phyloP scores from a whole-genome alignment of 331 rosid species.

The Erythrophleum ivorense region DNA sequence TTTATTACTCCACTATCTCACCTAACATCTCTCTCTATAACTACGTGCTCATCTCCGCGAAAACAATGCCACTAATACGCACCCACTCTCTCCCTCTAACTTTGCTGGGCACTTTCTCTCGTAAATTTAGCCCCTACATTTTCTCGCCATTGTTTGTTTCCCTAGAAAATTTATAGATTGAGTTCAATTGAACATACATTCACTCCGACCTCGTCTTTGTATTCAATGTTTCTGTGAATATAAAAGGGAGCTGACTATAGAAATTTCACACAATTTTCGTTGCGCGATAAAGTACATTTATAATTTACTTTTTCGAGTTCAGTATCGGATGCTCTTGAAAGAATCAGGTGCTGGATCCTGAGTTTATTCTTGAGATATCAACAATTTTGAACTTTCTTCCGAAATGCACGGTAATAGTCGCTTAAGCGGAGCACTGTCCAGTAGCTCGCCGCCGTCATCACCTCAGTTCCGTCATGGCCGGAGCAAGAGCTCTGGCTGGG shows the following conservation, averaged over 20 bases:
- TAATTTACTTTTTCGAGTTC: neutral
- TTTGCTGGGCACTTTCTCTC: neutral
- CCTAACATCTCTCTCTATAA: neutral
- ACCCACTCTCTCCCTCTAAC: neutral
- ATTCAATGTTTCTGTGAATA: neutral
- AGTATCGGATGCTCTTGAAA: neutral
- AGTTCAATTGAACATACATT: neutral
- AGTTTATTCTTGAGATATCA: neutral
- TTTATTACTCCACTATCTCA: conserved; percentile 10
- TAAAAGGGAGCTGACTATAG: neutral
- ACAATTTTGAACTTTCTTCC: conserved; percentile 16
- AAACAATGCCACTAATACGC: neutral
- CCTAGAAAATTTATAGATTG: neutral
- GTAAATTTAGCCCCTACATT: neutral
- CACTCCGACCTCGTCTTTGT: neutral
- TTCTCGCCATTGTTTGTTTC: conserved; percentile 11
- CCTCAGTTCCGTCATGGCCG: conserved; percentile 75
- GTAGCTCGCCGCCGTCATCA: conserved; percentile 71
- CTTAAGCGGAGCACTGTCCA: conserved; percentile 55
- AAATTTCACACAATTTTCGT: neutral
- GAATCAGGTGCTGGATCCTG: conserved; percentile 37
- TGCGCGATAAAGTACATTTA: neutral
- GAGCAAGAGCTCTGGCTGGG: conserved; percentile 47
- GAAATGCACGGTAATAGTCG: conserved; percentile 82
- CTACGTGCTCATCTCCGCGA: conserved; percentile 4